Percentiles rank a stretch among this genome's conserved stretches.
These are phyloP conservation scores for Kazachstania sp. DNA, from an alignment of 1,139 yeast genomes.

Conservation along the genomic window DNA sequence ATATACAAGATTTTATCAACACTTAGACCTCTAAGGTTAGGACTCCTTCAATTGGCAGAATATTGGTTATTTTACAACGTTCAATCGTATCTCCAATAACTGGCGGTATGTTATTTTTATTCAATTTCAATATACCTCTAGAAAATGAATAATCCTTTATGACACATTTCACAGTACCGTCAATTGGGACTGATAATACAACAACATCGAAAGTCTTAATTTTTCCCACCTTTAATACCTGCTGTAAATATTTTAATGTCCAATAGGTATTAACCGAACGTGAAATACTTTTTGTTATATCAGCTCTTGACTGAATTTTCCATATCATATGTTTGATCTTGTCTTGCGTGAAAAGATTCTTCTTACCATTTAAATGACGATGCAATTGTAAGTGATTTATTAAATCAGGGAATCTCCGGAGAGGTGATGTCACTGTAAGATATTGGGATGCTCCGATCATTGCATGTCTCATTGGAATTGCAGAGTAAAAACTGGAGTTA, in stretches of 20 bases:
- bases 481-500: constrained; percentile 37
- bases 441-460: constrained; percentile 59
- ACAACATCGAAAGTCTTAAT: constrained; percentile 28
- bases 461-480: constrained; percentile 42
- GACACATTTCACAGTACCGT: constrained; percentile 35
- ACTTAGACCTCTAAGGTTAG: constrained; percentile 24
- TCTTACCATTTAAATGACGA: constrained; percentile 28
- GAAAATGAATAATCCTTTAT: constrained; percentile 35
- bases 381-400: constrained; percentile 69
- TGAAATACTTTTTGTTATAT: constrained; percentile 28
- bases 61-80: constrained; percentile 33
- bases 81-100: constrained; percentile 36
- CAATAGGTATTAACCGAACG: constrained; percentile 35
- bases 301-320: constrained; percentile 32
- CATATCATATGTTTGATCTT: constrained; percentile 24
- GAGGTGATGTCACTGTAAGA: constrained; percentile 80
- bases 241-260: constrained; percentile 34
- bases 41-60: constrained; percentile 36
- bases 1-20: background rate
- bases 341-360: constrained; percentile 18
- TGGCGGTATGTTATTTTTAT: constrained; percentile 22
- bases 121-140: constrained; percentile 22
- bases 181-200: constrained; percentile 34
- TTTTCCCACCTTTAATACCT: constrained; percentile 11
- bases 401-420: constrained; percentile 78